These are phyloP conservation scores for Russula olivacea DNA, from an alignment of 768 basidiomycete genomes.

Conservation along the genomic window DNA sequence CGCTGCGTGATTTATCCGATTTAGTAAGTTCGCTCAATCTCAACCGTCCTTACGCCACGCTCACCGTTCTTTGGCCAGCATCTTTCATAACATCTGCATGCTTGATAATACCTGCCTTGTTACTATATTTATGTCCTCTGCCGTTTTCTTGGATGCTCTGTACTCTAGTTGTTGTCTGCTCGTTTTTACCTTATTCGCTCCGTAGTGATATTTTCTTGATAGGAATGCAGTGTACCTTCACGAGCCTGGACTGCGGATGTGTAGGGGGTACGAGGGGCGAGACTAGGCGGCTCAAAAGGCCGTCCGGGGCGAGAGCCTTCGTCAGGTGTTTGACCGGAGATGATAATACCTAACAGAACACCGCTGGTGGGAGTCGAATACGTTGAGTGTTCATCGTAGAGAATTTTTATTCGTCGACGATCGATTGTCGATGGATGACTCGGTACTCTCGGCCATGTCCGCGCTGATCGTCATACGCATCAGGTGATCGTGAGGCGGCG, in stretches of 20 bases:
- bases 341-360: background rate
- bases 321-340: background rate
- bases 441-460: background rate
- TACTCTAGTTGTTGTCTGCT: background rate
- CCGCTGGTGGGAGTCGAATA: no score
- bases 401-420: background rate
- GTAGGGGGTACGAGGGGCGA: no score
- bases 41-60: background rate
- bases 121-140: slow-evolving; percentile 11
- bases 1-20: slow-evolving; percentile 19
- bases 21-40: slow-evolving; percentile 9
- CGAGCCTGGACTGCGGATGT: background rate
- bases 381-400: background rate
- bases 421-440: background rate
- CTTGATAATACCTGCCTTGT: slow-evolving; percentile 12
- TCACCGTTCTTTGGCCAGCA: background rate
- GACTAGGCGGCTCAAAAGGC: no score
- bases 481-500: no score
- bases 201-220: background rate
- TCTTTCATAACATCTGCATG: background rate
- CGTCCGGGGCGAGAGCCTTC: background rate
- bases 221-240: background rate
- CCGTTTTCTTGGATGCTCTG: background rate
- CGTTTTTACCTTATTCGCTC: slow-evolving; percentile 6
- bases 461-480: background rate